Conservation (phyloP, 1,139 yeast species). For the Suhomyces chickasaworum region DNA sequence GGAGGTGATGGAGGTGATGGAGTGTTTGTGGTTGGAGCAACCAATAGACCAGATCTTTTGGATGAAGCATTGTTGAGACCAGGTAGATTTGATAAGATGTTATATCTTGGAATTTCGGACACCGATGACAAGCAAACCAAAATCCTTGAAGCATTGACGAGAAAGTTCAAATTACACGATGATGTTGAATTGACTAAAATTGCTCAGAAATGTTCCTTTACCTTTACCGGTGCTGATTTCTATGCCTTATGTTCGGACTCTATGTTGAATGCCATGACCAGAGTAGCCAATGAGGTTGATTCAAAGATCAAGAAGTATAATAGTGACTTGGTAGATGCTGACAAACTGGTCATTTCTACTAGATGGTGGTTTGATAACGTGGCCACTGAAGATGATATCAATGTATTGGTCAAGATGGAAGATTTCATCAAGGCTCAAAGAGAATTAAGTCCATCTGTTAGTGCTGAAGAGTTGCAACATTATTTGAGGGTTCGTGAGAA, state of each 20-base stretch:
- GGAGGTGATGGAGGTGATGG: constrained; percentile 73
- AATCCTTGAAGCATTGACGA: constrained; percentile 82
- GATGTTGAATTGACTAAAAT: constrained; percentile 62
- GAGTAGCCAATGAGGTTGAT: constrained; percentile 81
- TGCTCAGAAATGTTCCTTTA: constrained; percentile 77
- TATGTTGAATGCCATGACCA: constrained; percentile 92
- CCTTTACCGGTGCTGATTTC: constrained; percentile 96
- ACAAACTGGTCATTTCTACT: constrained; percentile 52
- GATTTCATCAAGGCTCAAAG: constrained; percentile 77
- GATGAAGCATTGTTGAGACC: constrained; percentile 95
- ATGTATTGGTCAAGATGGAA: constrained; percentile 64
- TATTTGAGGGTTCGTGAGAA: constrained; percentile 74
- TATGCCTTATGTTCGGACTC: constrained; percentile 95
- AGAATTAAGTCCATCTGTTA: constrained; percentile 80
- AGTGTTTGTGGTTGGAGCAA: constrained; percentile 96
- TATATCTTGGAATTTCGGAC: constrained; percentile 90
- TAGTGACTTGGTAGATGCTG: constrained; percentile 25
- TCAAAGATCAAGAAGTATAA: constrained; percentile 59
- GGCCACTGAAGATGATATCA: constrained; percentile 66
- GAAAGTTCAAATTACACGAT: constrained; percentile 70
- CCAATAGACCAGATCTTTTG: constrained; percentile 89
- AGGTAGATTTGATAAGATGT: constrained; percentile 93
- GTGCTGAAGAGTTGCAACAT: constrained; percentile 82
- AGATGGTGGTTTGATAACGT: constrained; percentile 92
- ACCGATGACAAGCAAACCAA: constrained; percentile 86